A percentile compares a stretch with the other conserved stretches of the same genome.
phyloP scores from a whole-genome alignment of 2,329 filamentous ascomycete species.

The Immersiporthe knoxdaviesiana region DNA sequence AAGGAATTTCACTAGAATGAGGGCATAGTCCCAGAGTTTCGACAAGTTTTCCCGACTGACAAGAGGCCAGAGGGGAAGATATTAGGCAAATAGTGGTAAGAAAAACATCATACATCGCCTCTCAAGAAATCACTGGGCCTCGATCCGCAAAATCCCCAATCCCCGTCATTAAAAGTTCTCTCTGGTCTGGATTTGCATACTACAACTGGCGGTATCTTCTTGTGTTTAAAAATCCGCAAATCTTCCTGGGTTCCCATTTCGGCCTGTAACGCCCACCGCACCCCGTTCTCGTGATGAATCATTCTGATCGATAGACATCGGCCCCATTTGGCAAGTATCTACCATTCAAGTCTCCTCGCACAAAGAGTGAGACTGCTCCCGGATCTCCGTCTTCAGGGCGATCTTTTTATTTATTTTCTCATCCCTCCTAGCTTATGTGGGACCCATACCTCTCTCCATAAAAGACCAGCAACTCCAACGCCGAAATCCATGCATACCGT shows the following conservation, averaged over 20 bases:
- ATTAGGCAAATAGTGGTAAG: not conserved
- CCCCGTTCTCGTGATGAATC: not conserved
- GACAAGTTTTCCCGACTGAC: not conserved
- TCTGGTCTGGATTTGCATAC: constrained; percentile 10
- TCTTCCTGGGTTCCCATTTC: not conserved
- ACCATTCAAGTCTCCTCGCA: not conserved
- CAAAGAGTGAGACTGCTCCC: not conserved
- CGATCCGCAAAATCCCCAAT: not conserved
- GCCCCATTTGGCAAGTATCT: not conserved
- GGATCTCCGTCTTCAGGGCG: not conserved
- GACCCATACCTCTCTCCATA: not conserved
- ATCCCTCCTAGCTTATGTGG: not conserved
- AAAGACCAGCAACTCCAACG: constrained; percentile 21
- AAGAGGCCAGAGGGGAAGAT: not conserved
- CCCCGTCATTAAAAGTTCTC: not conserved
- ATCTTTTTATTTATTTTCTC: not conserved
- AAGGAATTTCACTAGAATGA: not conserved
- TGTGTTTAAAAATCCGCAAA: constrained; percentile 6
- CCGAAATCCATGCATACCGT: constrained; percentile 26
- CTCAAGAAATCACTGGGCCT: not conserved
- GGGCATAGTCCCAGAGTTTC: not conserved
- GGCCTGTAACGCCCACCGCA: constrained; percentile 9
- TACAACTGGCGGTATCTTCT: constrained; percentile 25
- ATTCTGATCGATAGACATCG: constrained; percentile 1
- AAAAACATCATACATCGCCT: constrained; percentile 4